Base-by-base conservation (phyloP, 2,329 filamentous ascomycete species). In the Hymenoscyphus fraxineus region DNA sequence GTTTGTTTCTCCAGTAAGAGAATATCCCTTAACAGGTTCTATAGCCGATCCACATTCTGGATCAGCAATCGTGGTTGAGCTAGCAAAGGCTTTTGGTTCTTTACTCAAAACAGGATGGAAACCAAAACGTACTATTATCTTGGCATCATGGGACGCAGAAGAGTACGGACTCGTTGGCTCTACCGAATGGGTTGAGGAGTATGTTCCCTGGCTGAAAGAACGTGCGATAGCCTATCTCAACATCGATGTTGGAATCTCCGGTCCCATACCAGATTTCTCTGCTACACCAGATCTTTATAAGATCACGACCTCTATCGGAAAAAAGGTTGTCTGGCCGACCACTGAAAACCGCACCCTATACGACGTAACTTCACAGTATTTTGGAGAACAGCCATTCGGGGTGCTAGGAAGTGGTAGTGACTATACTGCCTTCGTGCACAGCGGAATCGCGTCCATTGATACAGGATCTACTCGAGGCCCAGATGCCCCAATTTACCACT, bases 71-170 rank as follows among this genome's bases (percentile, higher is more conserved):
- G 47, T 54, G 2, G 13, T 54, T 54, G 47, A 54, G 5, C 10
- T 54, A 7, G 47, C 47, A 10, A 54, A 67, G 91, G 91, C 66
- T 91, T 60, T 90, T 93, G 67, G 89, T 89, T 22, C 80, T 83
- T 67, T 89, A 90, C 3, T 76, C 91, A 6, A 81, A 85, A 54
- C 81, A 81, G 91, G 90, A 10, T 94, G 91, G 90, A 90, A 88
- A 76, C 91, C 93, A 0, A 81, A 91, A 39, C 88, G 93, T 38
- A 97, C 93, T 0, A 91, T 97, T 16, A 59, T 97, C 41, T 92
- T 97, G 72, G 92, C 89, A 16, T 81, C 78, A 0, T 89, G 85
- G 85, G 87, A 89, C 65, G 86, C 81, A 0, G 87, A 89, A 75
- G 91, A 94, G 75, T 93, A 92, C 69, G 90, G 89, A 0, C 79